phyloP scores from a whole-genome alignment of 257 asterid genomes.

The Gynochthodes officinalis region DNA sequence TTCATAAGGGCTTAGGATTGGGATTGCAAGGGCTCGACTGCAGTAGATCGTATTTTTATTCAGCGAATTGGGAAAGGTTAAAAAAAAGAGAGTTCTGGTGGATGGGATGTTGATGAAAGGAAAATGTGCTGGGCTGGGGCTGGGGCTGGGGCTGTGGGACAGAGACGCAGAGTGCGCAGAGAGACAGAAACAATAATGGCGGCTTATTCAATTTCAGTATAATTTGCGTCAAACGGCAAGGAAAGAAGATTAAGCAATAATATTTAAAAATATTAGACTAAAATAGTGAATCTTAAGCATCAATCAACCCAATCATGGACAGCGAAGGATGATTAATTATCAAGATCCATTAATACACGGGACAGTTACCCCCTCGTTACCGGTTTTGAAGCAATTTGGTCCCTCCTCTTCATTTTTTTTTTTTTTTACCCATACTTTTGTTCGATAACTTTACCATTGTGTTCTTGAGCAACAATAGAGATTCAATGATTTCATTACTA shows the following conservation, averaged over 20 bases:
- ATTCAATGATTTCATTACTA: no score
- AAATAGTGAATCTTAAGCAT: neutral
- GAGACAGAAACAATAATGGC: conserved; percentile 15
- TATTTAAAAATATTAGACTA: neutral
- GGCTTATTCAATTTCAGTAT: conserved; percentile 11
- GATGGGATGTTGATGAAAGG: conserved; percentile 8
- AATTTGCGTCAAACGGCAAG: conserved; percentile 8
- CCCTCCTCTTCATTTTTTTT: no score
- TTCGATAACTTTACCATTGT: no score
- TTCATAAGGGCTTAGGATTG: neutral
- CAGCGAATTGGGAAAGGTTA: conserved; percentile 5
- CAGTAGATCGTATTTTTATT: conserved; percentile 14
- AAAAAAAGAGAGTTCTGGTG: neutral
- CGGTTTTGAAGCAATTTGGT: neutral
- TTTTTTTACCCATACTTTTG: no score
- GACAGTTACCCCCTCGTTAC: neutral
- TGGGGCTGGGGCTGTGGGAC: conserved; percentile 11
- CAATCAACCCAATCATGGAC: neutral
- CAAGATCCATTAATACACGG: neutral
- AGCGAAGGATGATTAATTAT: neutral
- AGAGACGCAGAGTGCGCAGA: neutral
- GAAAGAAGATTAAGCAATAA: neutral
- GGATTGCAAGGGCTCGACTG: neutral
- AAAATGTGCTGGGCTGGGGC: conserved; percentile 20
- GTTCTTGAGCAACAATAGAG: no score